Evolutionary conservation across 768 basidiomycete species (phyloP).

Genomic region (Leccinum incarnatum): DNA sequence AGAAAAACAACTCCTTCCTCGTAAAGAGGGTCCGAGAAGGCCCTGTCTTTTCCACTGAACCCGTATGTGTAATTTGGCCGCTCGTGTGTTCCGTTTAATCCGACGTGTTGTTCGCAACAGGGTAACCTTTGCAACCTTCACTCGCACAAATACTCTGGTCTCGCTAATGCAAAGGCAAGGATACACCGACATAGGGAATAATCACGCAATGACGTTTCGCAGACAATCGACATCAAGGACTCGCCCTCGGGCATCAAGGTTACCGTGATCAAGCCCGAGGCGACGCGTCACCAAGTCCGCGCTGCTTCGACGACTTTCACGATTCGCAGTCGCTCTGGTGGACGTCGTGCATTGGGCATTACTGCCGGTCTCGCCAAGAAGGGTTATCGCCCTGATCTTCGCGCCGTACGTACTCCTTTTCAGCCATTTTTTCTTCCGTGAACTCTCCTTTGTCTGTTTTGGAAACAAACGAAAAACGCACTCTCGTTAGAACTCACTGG

Average conservation of each 20-base stretch:
- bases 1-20: slow-evolving; percentile 84
- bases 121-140: slow-evolving; percentile 86
- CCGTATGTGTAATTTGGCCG: slow-evolving; percentile 44
- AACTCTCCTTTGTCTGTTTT: background rate
- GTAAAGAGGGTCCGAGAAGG: slow-evolving; percentile 76
- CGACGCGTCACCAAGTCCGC: slow-evolving; percentile 49
- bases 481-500: slow-evolving; percentile 93
- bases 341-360: slow-evolving; percentile 68
- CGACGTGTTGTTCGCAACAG: slow-evolving; percentile 36
- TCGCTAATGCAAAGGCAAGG: slow-evolving; percentile 77
- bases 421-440: background rate
- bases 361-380: slow-evolving; percentile 57
- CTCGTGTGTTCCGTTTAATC: background rate
- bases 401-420: slow-evolving; percentile 54
- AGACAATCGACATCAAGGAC: slow-evolving; percentile 68
- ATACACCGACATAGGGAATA: background rate
- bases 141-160: slow-evolving; percentile 90
- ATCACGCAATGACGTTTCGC: slow-evolving; percentile 2
- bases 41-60: slow-evolving; percentile 81
- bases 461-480: slow-evolving; percentile 44
- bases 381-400: slow-evolving; percentile 77
- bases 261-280: slow-evolving; percentile 62
- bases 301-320: slow-evolving; percentile 45
- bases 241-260: slow-evolving; percentile 57
- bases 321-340: slow-evolving; percentile 68